Percentiles rank a stretch among this genome's conserved stretches.
Conservation (phyloP, 495 filamentous ascomycete genomes). For the Annulohypoxylon nitens region DNA sequence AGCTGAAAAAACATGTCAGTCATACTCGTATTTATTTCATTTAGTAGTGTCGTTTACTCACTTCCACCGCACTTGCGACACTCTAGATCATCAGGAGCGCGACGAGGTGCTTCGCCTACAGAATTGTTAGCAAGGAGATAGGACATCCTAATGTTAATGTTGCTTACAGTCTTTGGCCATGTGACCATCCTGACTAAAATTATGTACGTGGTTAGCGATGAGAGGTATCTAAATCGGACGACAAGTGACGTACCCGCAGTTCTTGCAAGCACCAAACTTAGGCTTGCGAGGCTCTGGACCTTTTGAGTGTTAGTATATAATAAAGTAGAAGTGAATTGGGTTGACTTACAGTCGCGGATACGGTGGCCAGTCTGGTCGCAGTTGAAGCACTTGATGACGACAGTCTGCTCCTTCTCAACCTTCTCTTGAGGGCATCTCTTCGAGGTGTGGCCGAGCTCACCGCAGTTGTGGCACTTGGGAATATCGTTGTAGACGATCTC, state of each 20-base stretch:
- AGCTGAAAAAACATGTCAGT: slow-evolving; percentile 59
- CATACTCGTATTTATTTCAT: slow-evolving; percentile 1
- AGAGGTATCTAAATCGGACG: background rate
- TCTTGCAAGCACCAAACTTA: slow-evolving; percentile 76
- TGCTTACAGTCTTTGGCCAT: slow-evolving; percentile 58
- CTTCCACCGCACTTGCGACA: slow-evolving; percentile 82
- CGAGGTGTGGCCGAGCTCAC: slow-evolving; percentile 78
- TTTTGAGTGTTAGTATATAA: slow-evolving; percentile 51
- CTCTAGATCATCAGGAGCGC: slow-evolving; percentile 75
- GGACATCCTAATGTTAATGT: slow-evolving; percentile 17
- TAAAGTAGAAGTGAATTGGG: slow-evolving; percentile 31
- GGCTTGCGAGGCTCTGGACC: slow-evolving; percentile 66
- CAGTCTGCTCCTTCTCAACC: slow-evolving; percentile 58
- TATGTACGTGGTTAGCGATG: slow-evolving; percentile 5
- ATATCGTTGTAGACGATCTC: slow-evolving; percentile 74
- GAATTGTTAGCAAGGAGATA: slow-evolving; percentile 61
- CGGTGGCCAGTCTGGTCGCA: slow-evolving; percentile 78
- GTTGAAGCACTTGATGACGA: slow-evolving; percentile 77
- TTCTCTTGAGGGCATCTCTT: slow-evolving; percentile 76
- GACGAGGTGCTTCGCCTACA: slow-evolving; percentile 70
- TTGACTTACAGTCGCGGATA: slow-evolving; percentile 72
- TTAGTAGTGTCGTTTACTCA: slow-evolving; percentile 52
- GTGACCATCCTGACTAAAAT: slow-evolving; percentile 56
- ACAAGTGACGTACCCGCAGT: slow-evolving; percentile 74
- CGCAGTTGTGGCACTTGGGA: slow-evolving; percentile 78